Percentiles rank a stretch among this genome's conserved stretches.
phyloP scores from a whole-genome alignment of 192 early-diverging fungal genomes.

The Backusella macrospora region DNA sequence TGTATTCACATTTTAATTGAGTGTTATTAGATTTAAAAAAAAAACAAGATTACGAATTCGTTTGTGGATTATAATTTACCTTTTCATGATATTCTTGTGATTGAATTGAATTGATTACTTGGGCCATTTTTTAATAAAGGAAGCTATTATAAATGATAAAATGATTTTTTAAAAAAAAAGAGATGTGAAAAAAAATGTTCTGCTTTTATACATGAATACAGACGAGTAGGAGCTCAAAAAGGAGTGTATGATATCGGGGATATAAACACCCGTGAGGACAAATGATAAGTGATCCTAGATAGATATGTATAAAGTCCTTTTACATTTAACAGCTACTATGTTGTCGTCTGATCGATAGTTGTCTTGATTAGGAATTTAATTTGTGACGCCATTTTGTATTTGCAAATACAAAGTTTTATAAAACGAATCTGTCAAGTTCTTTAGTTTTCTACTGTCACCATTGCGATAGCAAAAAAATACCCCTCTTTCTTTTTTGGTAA shows the following conservation, averaged over 20 bases:
- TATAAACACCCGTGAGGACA: neutral
- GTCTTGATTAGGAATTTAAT: neutral
- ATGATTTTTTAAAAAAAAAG: neutral
- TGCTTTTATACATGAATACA: neutral
- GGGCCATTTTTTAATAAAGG: neutral
- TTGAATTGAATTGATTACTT: neutral
- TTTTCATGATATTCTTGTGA: conserved; percentile 3
- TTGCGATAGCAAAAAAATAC: neutral
- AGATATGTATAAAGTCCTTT: neutral
- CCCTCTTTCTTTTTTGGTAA: neutral
- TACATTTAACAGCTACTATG: neutral
- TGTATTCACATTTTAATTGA: too few relatives aligned
- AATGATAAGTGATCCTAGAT: neutral
- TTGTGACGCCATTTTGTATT: neutral
- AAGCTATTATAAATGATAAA: neutral
- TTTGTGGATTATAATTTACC: conserved; percentile 4
- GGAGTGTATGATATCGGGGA: neutral
- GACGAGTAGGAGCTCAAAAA: conserved; percentile 1
- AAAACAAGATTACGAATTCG: neutral
- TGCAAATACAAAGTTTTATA: neutral
- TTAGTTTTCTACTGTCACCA: neutral
- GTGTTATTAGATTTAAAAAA: neutral
- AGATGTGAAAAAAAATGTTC: neutral
- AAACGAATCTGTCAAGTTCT: conserved; percentile 3
- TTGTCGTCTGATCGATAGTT: neutral